Evolutionary conservation across 2,329 filamentous ascomycete genomes (phyloP).

Genomic region (Coniochaeta sp.): DNA sequence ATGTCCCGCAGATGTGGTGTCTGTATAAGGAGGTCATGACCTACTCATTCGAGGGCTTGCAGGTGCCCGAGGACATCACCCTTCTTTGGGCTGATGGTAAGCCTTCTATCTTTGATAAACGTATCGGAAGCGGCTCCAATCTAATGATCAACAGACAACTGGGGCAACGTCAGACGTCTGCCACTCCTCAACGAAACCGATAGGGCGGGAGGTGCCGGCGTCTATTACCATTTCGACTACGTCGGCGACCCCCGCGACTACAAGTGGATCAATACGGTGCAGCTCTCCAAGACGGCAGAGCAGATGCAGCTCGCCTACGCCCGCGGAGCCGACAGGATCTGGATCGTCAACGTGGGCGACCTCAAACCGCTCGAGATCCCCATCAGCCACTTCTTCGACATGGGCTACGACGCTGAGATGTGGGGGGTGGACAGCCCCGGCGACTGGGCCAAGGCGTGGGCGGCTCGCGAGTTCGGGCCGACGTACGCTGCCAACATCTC

Average conservation of each 20-base stretch:
- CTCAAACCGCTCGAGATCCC: slow-evolving; percentile 59
- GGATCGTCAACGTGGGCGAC: slow-evolving; percentile 63
- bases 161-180: slow-evolving; percentile 56
- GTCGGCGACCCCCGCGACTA: slow-evolving; percentile 40
- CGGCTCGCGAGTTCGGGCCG: slow-evolving; percentile 47
- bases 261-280: slow-evolving; percentile 59
- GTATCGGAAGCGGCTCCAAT: too few species aligned
- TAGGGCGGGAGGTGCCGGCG: slow-evolving; percentile 55
- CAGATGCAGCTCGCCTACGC: slow-evolving; percentile 55
- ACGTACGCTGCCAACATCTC: slow-evolving; percentile 39
- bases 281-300: slow-evolving; percentile 53
- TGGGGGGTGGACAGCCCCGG: slow-evolving; percentile 50
- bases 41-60: slow-evolving; percentile 59
- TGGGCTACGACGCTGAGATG: slow-evolving; percentile 55
- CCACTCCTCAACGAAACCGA: slow-evolving; percentile 52
- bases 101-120: too few species aligned
- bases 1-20: slow-evolving; percentile 64
- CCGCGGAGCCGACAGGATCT: slow-evolving; percentile 52
- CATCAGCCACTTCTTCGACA: slow-evolving; percentile 60
- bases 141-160: slow-evolving; percentile 67
- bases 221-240: slow-evolving; percentile 57
- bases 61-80: slow-evolving; percentile 58
- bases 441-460: slow-evolving; percentile 46
- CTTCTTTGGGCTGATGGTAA: slow-evolving; percentile 60
- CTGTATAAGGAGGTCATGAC: slow-evolving; percentile 69